Conservation (phyloP, 2,329 filamentous ascomycete species). For the Stemphylium beticola region DNA sequence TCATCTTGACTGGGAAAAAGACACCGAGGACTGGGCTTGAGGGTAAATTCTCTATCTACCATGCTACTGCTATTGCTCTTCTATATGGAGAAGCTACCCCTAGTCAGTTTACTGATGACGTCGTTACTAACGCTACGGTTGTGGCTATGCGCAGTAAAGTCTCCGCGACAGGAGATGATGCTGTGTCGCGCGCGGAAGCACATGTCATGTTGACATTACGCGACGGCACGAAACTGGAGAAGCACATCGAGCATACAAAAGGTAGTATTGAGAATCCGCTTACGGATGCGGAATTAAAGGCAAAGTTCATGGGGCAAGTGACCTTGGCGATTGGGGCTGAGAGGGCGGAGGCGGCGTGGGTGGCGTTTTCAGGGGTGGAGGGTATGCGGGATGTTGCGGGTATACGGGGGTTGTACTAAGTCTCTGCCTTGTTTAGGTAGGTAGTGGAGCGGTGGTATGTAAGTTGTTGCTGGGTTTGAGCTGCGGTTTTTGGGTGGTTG, state of each 20-base stretch:
- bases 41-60: too few species aligned
- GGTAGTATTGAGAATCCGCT: not conserved
- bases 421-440: not conserved
- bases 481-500: too few species aligned
- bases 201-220: not conserved
- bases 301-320: not conserved
- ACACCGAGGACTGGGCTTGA: too few species aligned
- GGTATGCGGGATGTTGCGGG: not conserved
- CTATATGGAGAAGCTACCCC: too few species aligned
- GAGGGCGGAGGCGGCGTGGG: not conserved
- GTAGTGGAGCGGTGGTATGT: not conserved
- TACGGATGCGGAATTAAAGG: not conserved
- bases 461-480: not conserved
- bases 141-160: not conserved
- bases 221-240: not conserved
- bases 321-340: not conserved
- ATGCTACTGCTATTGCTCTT: too few species aligned
- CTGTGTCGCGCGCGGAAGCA: not conserved
- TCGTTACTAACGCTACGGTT: not conserved
- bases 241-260: not conserved
- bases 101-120: too few species aligned
- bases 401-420: not conserved
- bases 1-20: too few species aligned
- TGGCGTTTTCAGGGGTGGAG: not conserved
- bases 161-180: not conserved